A percentile compares a stretch with the other conserved stretches of the same genome.
These are phyloP conservation scores for Prunus armeniaca DNA, from an alignment of 306 rosid genomes.

Conservation along the genomic window DNA sequence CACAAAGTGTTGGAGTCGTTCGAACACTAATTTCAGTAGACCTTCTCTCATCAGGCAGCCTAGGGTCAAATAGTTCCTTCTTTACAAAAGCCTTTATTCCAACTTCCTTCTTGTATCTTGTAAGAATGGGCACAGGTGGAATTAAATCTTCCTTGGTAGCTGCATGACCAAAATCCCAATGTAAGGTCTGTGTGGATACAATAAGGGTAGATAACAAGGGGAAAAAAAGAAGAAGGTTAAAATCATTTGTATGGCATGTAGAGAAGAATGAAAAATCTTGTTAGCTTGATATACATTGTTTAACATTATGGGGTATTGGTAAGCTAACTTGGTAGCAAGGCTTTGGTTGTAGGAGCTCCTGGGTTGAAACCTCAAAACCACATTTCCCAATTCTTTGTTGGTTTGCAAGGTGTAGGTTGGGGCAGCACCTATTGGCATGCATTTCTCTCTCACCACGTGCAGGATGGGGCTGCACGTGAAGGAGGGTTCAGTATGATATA, in stretches of 20 bases:
- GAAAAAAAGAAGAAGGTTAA: neutral
- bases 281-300: neutral
- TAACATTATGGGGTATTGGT: neutral
- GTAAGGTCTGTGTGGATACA: conserved; percentile 6
- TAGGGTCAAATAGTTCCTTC: conserved; percentile 90
- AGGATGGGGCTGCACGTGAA: neutral
- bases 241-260: conserved; percentile 13
- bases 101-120: conserved; percentile 82
- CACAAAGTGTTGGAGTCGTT: conserved; percentile 79
- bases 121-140: conserved; percentile 92
- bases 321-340: neutral
- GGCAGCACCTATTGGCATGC: neutral
- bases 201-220: neutral
- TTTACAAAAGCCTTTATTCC: conserved; percentile 97
- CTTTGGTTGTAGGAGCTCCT: neutral
- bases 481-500: neutral
- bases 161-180: conserved; percentile 39
- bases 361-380: neutral
- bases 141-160: conserved; percentile 87
- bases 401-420: neutral
- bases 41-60: conserved; percentile 75
- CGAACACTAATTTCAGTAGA: conserved; percentile 68
- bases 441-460: neutral
- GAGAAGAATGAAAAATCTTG: conserved; percentile 11
- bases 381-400: neutral